These are phyloP conservation scores for Trichoderma arundinaceum DNA, from an alignment of 2,329 filamentous ascomycete species.

Conservation along the genomic window DNA sequence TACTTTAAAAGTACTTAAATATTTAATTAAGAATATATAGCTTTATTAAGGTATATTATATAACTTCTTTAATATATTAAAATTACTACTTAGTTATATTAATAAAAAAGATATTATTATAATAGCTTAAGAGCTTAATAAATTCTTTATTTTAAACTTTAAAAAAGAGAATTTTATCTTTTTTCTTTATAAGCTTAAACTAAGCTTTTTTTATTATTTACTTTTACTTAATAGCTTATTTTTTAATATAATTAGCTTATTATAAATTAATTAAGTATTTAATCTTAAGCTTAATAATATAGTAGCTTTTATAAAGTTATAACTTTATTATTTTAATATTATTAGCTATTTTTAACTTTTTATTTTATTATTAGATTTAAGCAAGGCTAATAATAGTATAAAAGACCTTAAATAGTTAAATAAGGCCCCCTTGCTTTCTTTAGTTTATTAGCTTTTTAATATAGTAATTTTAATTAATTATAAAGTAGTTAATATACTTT, in stretches of 20 bases:
- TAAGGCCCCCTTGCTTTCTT: background rate
- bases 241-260: too few relatives aligned
- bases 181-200: background rate
- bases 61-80: too few relatives aligned
- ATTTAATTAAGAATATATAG: too few relatives aligned
- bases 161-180: background rate
- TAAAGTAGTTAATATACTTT: background rate
- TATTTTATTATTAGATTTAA: background rate
- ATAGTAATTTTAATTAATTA: background rate
- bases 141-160: constrained; percentile 9
- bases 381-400: background rate
- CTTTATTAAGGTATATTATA: too few relatives aligned
- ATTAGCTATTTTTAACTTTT: background rate
- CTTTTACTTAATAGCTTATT: background rate
- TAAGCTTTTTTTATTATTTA: background rate
- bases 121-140: too few relatives aligned
- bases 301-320: background rate
- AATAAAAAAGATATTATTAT: too few relatives aligned
- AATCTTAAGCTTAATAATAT: background rate
- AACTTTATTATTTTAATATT: background rate
- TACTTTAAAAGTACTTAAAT: too few relatives aligned
- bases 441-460: background rate
- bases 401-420: background rate
- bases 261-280: background rate
- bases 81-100: too few relatives aligned